Evolutionary conservation across 2,329 filamentous ascomycete species (phyloP).

Genomic region (Ophiostoma sp.): DNA sequence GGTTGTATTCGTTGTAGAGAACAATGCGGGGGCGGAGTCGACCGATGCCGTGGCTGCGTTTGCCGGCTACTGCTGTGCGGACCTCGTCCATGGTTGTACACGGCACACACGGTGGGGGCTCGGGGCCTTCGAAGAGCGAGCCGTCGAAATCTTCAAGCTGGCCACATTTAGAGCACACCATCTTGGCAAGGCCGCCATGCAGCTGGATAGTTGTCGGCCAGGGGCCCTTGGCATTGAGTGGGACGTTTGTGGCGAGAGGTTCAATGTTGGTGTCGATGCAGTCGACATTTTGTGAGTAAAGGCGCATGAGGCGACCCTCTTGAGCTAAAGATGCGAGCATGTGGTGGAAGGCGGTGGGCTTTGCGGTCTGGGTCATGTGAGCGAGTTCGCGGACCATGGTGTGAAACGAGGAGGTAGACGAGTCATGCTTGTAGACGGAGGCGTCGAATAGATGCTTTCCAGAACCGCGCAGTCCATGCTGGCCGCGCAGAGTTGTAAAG

Average conservation of each 20-base stretch:
- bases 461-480: conserved; percentile 87
- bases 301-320: conserved; percentile 77
- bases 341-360: conserved; percentile 87
- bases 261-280: conserved; percentile 81
- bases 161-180: conserved; percentile 93
- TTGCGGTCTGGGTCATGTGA: conserved; percentile 66
- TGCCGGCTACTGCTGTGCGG: conserved; percentile 69
- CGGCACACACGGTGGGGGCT: conserved; percentile 70
- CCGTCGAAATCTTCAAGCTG: conserved; percentile 70
- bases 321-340: conserved; percentile 83
- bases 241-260: conserved; percentile 73
- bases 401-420: conserved; percentile 85
- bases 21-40: conserved; percentile 88
- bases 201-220: conserved; percentile 94
- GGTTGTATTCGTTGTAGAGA: conserved; percentile 94
- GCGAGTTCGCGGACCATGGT: conserved; percentile 91
- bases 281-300: conserved; percentile 97
- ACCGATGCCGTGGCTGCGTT: conserved; percentile 89
- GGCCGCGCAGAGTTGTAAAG: conserved; percentile 75
- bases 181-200: conserved; percentile 88
- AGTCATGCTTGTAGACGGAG: conserved; percentile 90
- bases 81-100: conserved; percentile 72
- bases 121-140: conserved; percentile 74
- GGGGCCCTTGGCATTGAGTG: conserved; percentile 73
- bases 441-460: conserved; percentile 96